Base-by-base conservation (phyloP, 257 asterid species). In the Orobanche coerulescens region DNA sequence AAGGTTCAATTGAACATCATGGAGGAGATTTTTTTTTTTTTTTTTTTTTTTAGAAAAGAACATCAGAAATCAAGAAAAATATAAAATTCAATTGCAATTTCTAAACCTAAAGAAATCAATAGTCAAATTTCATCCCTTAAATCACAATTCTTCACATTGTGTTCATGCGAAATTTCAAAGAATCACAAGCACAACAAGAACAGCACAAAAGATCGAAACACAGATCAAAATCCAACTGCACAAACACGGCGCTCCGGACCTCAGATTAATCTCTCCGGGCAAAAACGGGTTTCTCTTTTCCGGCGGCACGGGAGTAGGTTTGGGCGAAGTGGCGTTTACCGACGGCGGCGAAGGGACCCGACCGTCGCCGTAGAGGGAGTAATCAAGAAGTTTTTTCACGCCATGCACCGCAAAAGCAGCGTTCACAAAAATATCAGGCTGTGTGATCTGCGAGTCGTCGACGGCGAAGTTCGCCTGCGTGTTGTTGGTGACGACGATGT, bases 401-500 rank as follows among this genome's bases (percentile, higher is more conserved):
- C 93, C 93, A n/a, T 86, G 95, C 16, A 86, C 78, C 0, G 90
- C 56, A 46, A 83, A 73, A 2, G 78, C 82, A 11, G 65, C 54
- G 19, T 72, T 76, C 2, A 62, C 62, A 18, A 72, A 80, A 1
- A 83, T 33, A 43, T 86, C 86, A 0, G 90, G 71, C 7, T 78
- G 81, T 0, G 78, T 72, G 64, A 86, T 55, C 3, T n/a, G 63
- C 4, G 90, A 72, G 62, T 43, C 86, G 63, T 86, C 85, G 28
- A 86, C 28, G 11, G 80, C 61, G 79, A 79, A 79, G 55, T 79
- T 81, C 13, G 66, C 10, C 5, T 65, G 39, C 0, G 93, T 76
- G 42, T 68, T 82, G 73, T 71, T 67, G 66, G 93, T 81, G 54
- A 86, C 26, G 74, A 84, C 53, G 30, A 86, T 69, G 85, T 19